These are phyloP conservation scores for Tricladium varicosporioides DNA, from an alignment of 2,329 filamentous ascomycete genomes.

Conservation along the genomic window DNA sequence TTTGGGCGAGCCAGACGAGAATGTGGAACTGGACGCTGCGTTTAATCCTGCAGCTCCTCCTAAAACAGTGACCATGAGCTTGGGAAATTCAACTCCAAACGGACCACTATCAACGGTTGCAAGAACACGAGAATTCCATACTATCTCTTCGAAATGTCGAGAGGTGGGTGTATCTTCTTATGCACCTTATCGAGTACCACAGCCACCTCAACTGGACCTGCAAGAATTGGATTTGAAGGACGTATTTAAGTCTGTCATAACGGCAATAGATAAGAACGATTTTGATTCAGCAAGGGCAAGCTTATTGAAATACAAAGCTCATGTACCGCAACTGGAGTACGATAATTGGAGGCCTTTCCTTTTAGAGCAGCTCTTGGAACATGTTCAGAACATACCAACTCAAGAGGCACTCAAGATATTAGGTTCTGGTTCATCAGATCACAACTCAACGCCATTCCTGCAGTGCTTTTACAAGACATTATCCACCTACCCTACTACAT, in stretches of 20 bases:
- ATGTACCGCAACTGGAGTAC: slow-evolving; percentile 15
- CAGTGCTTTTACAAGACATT: slow-evolving; percentile 38
- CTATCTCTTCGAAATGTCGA: neutral
- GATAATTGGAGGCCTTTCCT: slow-evolving; percentile 23
- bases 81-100: neutral
- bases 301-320: slow-evolving; percentile 9
- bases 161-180: neutral
- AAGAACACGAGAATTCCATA: slow-evolving; percentile 18
- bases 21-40: slow-evolving; percentile 36
- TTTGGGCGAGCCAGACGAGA: slow-evolving; percentile 23
- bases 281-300: slow-evolving; percentile 18
- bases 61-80: too few species aligned
- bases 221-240: neutral
- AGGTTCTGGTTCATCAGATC: slow-evolving; percentile 38
- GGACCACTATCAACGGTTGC: slow-evolving; percentile 4
- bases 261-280: slow-evolving; percentile 14
- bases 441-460: slow-evolving; percentile 41
- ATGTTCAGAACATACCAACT: slow-evolving; percentile 33
- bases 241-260: neutral
- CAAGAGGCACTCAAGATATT: slow-evolving; percentile 36
- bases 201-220: neutral
- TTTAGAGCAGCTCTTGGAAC: slow-evolving; percentile 15
- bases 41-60: neutral
- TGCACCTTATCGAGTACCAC: too few species aligned
- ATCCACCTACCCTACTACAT: slow-evolving; percentile 29